Percentiles rank a stretch among this genome's conserved stretches.
phyloP scores from a whole-genome alignment of 106 monocot genomes.

The Dendrobium catenatum region DNA sequence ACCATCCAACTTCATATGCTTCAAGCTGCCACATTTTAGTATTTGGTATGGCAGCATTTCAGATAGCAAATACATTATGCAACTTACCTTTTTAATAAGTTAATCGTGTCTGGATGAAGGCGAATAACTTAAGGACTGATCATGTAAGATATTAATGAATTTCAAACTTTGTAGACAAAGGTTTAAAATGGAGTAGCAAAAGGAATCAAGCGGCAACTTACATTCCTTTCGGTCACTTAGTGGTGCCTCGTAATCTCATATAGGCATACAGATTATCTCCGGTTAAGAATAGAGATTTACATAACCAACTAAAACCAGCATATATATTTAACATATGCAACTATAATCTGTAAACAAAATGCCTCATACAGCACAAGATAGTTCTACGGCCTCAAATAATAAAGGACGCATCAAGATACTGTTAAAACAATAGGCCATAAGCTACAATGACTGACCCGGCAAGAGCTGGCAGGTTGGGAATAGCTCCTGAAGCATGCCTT shows the following conservation, averaged over 20 bases:
- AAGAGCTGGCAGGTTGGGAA: constrained; percentile 63
- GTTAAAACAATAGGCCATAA: not conserved
- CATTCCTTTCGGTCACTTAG: not conserved
- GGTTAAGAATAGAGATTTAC: too few relatives aligned
- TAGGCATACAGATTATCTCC: too few relatives aligned
- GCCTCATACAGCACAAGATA: too few relatives aligned
- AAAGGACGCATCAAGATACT: not conserved
- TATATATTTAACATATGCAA: too few relatives aligned
- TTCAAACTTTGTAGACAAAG: not conserved
- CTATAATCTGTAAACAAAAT: too few relatives aligned
- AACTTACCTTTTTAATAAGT: too few relatives aligned
- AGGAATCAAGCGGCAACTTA: not conserved
- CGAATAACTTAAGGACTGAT: not conserved
- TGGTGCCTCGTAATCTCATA: too few relatives aligned
- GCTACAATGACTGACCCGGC: constrained; percentile 50
- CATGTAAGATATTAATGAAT: not conserved
- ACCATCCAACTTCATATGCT: too few relatives aligned
- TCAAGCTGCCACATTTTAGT: too few relatives aligned
- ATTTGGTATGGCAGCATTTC: too few relatives aligned
- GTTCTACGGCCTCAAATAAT: not conserved
- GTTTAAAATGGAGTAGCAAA: not conserved
- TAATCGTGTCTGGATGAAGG: not conserved
- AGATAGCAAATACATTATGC: too few relatives aligned
- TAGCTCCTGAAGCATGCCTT: constrained; percentile 73
- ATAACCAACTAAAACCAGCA: too few relatives aligned